Evolutionary conservation across 805 yeast genomes (phyloP).

Genomic region (Starmera quercuum): DNA sequence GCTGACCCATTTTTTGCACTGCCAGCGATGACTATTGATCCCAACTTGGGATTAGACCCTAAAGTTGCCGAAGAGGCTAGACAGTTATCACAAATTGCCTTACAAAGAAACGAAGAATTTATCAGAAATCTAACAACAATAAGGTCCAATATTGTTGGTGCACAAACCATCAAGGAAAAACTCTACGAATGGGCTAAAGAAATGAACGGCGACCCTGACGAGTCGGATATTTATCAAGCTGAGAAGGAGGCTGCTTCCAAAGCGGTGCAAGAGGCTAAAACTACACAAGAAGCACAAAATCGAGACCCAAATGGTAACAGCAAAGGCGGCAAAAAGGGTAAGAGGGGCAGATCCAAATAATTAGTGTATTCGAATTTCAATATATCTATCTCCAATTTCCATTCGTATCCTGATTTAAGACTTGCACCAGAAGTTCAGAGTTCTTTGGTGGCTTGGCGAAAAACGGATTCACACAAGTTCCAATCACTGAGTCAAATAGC

Average conservation of each 20-base stretch:
- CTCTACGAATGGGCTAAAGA: constrained; percentile 82
- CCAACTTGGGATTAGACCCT: constrained; percentile 40
- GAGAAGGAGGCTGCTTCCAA: constrained; percentile 22
- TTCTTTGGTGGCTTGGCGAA: constrained; percentile 15
- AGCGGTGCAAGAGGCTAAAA: constrained; percentile 16
- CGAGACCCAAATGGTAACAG: constrained; percentile 3
- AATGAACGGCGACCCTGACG: constrained; percentile 59
- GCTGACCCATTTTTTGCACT: constrained; percentile 60
- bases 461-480: constrained; percentile 42
- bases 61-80: constrained; percentile 63
- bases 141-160: constrained; percentile 68
- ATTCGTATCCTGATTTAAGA: constrained; percentile 28
- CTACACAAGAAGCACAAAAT: constrained; percentile 9
- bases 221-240: constrained; percentile 29
- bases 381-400: constrained; percentile 22
- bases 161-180: constrained; percentile 65
- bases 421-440: constrained; percentile 26
- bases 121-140: constrained; percentile 69
- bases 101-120: constrained; percentile 83
- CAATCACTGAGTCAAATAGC: constrained; percentile 52
- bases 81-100: constrained; percentile 66
- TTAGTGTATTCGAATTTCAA: background rate
- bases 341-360: background rate
- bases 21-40: constrained; percentile 38
- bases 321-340: background rate